Evolutionary conservation across 2,329 filamentous ascomycete genomes (phyloP).

Genomic region (Stagonosporopsis chrysanthemi): DNA sequence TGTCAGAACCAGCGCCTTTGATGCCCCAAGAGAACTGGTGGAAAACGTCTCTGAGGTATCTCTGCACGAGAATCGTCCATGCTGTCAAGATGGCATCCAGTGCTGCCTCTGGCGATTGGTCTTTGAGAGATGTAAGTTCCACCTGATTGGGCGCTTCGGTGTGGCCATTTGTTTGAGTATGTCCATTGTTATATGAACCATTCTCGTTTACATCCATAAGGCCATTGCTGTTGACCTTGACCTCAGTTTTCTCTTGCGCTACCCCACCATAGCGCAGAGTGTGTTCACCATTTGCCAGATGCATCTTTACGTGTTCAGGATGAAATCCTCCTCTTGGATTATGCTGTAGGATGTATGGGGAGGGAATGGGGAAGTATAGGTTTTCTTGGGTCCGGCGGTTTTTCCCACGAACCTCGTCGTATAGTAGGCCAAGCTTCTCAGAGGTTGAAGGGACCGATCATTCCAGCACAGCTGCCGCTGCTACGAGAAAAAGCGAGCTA

Average conservation of each 20-base stretch:
- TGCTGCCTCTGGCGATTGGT: conserved; percentile 17
- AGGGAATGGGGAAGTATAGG: conserved; percentile 12
- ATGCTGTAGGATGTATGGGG: neutral
- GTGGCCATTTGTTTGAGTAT: conserved; percentile 8
- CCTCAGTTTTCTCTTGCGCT: conserved; percentile 23
- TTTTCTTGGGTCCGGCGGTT: conserved; percentile 17
- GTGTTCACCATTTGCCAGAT: conserved; percentile 31
- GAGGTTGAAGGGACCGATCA: conserved; percentile 17
- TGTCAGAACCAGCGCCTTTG: conserved; percentile 19
- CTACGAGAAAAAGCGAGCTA: conserved; percentile 20
- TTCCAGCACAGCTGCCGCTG: conserved; percentile 23
- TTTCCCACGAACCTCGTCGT: conserved; percentile 28
- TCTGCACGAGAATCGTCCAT: conserved; percentile 41
- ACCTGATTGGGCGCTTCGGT: conserved; percentile 26
- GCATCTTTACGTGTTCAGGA: conserved; percentile 20
- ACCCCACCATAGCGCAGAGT: conserved; percentile 25
- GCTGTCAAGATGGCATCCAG: conserved; percentile 39
- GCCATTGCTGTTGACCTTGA: conserved; percentile 24
- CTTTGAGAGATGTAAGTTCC: conserved; percentile 20
- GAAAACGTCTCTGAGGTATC: conserved; percentile 44
- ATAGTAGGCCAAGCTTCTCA: conserved; percentile 33
- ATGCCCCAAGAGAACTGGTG: conserved; percentile 41
- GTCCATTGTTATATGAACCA: conserved; percentile 5
- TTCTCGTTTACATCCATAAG: conserved; percentile 15
- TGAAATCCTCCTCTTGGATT: neutral